Evolutionary conservation across 2,329 filamentous ascomycete species (phyloP), one percentile per base, ranked within the genome.

Genomic region (Daldinia sp.): DNA sequence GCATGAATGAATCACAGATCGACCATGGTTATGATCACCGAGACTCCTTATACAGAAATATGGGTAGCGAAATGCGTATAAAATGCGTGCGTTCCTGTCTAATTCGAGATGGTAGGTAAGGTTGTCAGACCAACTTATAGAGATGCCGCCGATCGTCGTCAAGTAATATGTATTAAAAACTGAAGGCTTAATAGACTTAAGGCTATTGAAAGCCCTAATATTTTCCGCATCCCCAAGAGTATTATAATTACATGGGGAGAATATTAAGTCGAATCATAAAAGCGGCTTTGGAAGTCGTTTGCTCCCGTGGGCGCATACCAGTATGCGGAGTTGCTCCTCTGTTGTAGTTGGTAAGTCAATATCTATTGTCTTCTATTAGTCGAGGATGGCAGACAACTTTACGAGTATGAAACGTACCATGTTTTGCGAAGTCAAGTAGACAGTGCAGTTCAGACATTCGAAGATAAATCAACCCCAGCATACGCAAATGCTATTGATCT

Each of bases 61-160:
- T 9, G 35, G 70, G 53, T 71, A 68, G 5, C 70, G 67, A 54
- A 66, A 72, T 10, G 72, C n/a, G 23, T 60, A 72, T n/a, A 73
- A 45, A 4, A 50, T 64, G 9, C 60, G 52, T 17, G 63, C 55
- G 29, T 64, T 37, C 25, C 60, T 59, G 48, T 73, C 70, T 7
- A 69, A 63, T 51, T 72, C 68, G 19, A 72, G 63, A 63, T 73
- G 70, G 30, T 66, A 70, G 2, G 67, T 52, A 4, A 72, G 19
- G n/a, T 15, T 17, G n/a, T 37, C 34, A 15, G 34, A 15, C 34
- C 34, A 37, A 37, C 34, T 37, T 37, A 37, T 37, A 37, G 34
- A 17, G 34, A 37, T 19, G 15, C 34, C 34, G 4, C 34, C 34
- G 19, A 37, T 37, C 2, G 34, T 37, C n/a, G 15, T 17, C 15